Percentiles rank a stretch among this genome's conserved stretches.
Evolutionary conservation across 306 rosid species (phyloP).

Genomic region (Canavalia gladiata): DNA sequence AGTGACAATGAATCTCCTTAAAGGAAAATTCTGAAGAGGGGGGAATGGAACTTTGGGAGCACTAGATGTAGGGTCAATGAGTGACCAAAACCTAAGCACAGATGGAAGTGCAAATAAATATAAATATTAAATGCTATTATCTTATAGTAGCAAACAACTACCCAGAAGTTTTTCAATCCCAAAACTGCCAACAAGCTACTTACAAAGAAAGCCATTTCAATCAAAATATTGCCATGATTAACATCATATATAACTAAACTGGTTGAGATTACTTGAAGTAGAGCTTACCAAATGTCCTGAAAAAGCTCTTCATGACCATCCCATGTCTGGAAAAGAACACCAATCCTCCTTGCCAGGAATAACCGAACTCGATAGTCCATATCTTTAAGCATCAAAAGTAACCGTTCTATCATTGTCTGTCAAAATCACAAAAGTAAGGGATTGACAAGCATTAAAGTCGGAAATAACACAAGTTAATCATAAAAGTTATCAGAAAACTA

Average conservation of each 20-base stretch:
- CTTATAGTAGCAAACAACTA: conserved; percentile 25
- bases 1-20: conserved; percentile 15
- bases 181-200: conserved; percentile 3
- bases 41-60: neutral
- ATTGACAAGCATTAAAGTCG: conserved; percentile 36
- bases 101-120: neutral
- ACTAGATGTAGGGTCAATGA: conserved; percentile 22
- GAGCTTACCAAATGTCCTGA: conserved; percentile 86
- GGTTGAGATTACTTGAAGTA: conserved; percentile 18
- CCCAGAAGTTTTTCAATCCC: neutral
- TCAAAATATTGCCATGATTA: conserved; percentile 6
- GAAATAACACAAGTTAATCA: conserved; percentile 19
- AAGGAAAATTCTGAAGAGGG: neutral
- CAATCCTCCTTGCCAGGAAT: conserved; percentile 71
- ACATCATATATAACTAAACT: conserved; percentile 2
- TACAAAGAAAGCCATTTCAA: conserved; percentile 1
- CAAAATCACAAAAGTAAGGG: conserved; percentile 36
- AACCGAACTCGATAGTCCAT: conserved; percentile 88
- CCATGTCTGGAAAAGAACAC: conserved; percentile 95
- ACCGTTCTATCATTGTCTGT: conserved; percentile 78
- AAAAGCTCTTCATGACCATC: conserved; percentile 93
- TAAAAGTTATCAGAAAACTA: neutral
- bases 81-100: conserved; percentile 19
- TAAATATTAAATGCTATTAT: neutral
- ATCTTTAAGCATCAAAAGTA: conserved; percentile 81